Base-by-base conservation (phyloP, 805 yeast genomes). In the Saccharomycopsis selenospora region DNA sequence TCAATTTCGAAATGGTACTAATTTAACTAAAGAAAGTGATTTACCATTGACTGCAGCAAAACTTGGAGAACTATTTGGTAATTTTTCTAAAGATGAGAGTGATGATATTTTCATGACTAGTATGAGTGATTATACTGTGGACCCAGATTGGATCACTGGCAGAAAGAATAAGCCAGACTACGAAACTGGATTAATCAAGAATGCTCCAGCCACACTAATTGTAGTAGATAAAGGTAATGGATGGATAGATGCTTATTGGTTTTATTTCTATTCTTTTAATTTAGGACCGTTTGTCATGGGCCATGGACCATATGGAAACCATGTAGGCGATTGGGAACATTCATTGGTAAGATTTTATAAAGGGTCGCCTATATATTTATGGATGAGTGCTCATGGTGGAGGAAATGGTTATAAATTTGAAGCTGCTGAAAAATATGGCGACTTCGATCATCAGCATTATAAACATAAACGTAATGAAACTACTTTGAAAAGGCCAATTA, bases 301-400 rank as follows among this genome's bases (percentile, higher is more conserved):
- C 2, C 76, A 77, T 30, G 99, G 99, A 0, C 99, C 99, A 0
- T 93, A 84, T 69, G 99, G 99, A 0, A 85, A 91, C 62, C 99
- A 91, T 61, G 80, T 93, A 28, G 99, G 98, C 4, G 99, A 91
- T 67, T 91, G 99, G 99, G 99, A 91, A 58, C 99, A 91, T 63
- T 80, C 95, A 1, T 66, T 91, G 29, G 91, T 89, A 11, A 71
- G 99, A 23, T 91, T 87, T 61, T 77, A 80, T 58, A 74, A 82
- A 2, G 95, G 96, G 1, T 66, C 71, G 50, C 98, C 99, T 0
- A 71, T 80, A 10, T 76, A 84, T 46, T 79, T 90, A 18, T 91
- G 98, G 98, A 85, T 93, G 95, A 82, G 95, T 25, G 98, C 97
- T 0, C 99, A 91, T 65, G 96, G 97, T 1, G 97, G 98, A 10